phyloP scores from a whole-genome alignment of 768 basidiomycete species.

The Suillus clintonianus region DNA sequence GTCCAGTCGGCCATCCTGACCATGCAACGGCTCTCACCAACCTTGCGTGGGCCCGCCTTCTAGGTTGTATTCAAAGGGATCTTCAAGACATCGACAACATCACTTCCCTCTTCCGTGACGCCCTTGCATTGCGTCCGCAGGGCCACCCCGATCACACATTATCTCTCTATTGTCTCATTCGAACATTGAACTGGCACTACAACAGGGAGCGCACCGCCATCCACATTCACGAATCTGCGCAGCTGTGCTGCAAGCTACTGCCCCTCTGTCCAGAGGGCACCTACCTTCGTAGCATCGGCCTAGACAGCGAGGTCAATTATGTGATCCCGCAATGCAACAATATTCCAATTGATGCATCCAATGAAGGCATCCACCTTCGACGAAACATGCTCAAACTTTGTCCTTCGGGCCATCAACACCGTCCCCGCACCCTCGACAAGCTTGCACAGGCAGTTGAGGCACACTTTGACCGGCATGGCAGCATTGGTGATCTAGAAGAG shows the following conservation, averaged over 20 bases:
- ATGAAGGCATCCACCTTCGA: background rate
- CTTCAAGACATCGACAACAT: background rate
- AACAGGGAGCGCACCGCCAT: background rate
- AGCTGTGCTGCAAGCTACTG: background rate
- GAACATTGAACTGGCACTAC: slow-evolving; percentile 9
- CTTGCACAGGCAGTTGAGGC: background rate
- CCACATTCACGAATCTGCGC: slow-evolving; percentile 15
- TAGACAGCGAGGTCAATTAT: background rate
- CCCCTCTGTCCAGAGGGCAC: background rate
- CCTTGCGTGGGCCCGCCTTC: background rate
- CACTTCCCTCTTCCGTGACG: background rate
- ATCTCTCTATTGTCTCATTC: slow-evolving; percentile 13
- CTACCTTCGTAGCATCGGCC: background rate
- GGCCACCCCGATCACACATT: slow-evolving; percentile 6
- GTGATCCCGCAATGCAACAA: background rate
- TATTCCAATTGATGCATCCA: background rate
- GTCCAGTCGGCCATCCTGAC: background rate
- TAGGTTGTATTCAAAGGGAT: background rate
- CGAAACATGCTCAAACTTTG: background rate
- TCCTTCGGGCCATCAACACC: background rate
- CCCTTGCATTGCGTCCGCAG: slow-evolving; percentile 6
- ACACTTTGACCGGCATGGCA: slow-evolving; percentile 5
- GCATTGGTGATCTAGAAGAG: slow-evolving; percentile 9
- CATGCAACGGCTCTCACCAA: background rate
- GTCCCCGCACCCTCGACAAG: background rate